Base-by-base conservation (phyloP, 2,329 filamentous ascomycete genomes). In the Talaromyces marneffei region DNA sequence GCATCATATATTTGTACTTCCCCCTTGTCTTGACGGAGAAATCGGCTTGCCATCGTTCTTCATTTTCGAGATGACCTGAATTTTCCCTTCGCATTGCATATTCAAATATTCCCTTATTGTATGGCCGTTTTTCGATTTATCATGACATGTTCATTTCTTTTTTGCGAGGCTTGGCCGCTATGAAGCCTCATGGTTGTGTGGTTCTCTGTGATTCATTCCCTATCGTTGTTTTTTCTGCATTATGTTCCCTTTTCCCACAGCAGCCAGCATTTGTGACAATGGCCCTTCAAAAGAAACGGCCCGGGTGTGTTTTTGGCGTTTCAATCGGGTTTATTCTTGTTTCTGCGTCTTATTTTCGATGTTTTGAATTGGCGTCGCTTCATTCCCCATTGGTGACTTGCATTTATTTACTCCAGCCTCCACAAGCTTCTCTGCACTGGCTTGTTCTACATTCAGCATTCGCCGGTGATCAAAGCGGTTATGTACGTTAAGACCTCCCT, bases 401-500 rank as follows among this genome's bases (percentile, higher is more conserved):
- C 59, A 64, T 64, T 23, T 58, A 27, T 59, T 18, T 59, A 39
- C 62, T 67, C 65, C 66, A 64, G 64, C 68, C 67, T 71, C 69
- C 68, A 72, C 68, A 65, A 67, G 70, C 64, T 62, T 70, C 8
- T 68, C 70, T 72, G 71, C 74, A 74, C 72, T 69, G 70, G 69
- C 71, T 70, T 71, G 68, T 46, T 50, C 53, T 53, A 52, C 69
- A 68, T 70, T 67, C 70, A 72, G 66, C 70, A 68, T 70, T 69
- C 70, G 69, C 69, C 66, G 71, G 68, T 70, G 65, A 66, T 71
- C 66, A 72, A 75, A 73, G 70, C 70, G 74, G 70, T 69, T 61
- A 78, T 80, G 78, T 80, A 80, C 74, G 78, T 80, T 80, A 80
- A 79, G 33, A 53, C 75, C 74, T 78, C 77, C 77, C 76, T 77